Base-by-base conservation (phyloP, 2,329 filamentous ascomycete genomes). In the Madurella fahalii region DNA sequence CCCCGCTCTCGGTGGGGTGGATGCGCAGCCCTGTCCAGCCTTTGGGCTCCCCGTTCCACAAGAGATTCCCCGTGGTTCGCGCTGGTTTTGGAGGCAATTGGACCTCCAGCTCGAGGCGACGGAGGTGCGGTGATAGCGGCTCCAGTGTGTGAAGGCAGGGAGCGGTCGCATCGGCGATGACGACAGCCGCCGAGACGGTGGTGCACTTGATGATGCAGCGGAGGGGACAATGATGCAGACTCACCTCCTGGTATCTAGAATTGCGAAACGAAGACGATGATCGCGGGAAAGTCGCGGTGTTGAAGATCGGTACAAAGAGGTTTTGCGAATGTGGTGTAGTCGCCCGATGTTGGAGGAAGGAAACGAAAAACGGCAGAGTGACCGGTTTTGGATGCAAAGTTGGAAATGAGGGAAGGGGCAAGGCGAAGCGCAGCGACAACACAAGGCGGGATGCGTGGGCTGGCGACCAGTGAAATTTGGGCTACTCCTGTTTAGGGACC, bases 1-100 rank as follows among this genome's bases (percentile, higher is more conserved):
- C 64, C 62, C 64, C 64, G 64, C 65, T 64, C 59, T 42, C 62
- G 58, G 64, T 64, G 66, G 66, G 66, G 64, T 54, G 54, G 59
- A 62, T 60, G 61, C 61, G 65, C 62, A 62, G 57, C 58, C 55
- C 54, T 59, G 56, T 52, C 55, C 57, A 59, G 57, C 50, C 58
- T 50, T 57, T 53, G 46, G 54, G 52, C 49, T 52, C 50, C 56
- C 48, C 48, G 47, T 47, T 50, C 43, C 53, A 50, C 42, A 11
- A 12, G 41, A 15, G 32, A 48, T 45, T 16, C 47, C 17, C 57
- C 43, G 47, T 51, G 44, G 39, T 43, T 49, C 46, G 53, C 50
- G 50, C 40, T 47, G 49, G 43, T 16, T 30, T 39, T 25, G 16
- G 41, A 34, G 50, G 58, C 52, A 62, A 61, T 63, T 61, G 60